Percentiles rank a stretch among this genome's conserved stretches.
Evolutionary conservation across 768 basidiomycete species (phyloP).

Genomic region (Sporobolomyces roseus): DNA sequence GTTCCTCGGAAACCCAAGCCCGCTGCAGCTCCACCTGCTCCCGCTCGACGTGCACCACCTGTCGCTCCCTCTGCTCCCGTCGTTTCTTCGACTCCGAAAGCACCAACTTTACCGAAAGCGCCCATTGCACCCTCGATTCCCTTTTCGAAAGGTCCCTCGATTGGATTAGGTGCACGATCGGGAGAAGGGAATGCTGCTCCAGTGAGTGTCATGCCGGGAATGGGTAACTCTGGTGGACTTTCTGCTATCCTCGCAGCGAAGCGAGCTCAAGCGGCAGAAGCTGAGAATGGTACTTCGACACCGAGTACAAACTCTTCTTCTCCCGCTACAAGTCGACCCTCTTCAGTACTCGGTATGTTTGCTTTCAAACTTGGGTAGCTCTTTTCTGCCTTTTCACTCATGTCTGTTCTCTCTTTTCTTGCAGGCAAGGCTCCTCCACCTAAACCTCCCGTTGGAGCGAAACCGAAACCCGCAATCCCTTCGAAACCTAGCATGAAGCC

Average conservation of each 20-base stretch:
- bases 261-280: slow-evolving; percentile 38
- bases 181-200: slow-evolving; percentile 70
- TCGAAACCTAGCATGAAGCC: too few species aligned
- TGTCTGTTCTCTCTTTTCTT: slow-evolving; percentile 48
- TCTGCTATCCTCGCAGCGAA: slow-evolving; percentile 41
- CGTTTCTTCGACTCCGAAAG: neutral
- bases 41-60: slow-evolving; percentile 19
- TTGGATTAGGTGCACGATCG: slow-evolving; percentile 49
- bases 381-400: slow-evolving; percentile 21
- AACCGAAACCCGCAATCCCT: slow-evolving; percentile 59
- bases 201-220: slow-evolving; percentile 74
- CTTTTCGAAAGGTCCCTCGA: neutral
- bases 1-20: slow-evolving; percentile 74
- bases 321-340: slow-evolving; percentile 44
- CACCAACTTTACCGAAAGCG: slow-evolving; percentile 49
- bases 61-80: slow-evolving; percentile 26
- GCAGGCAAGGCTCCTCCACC: slow-evolving; percentile 55
- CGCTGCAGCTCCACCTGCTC: slow-evolving; percentile 14
- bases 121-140: slow-evolving; percentile 44
- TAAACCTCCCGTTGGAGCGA: slow-evolving; percentile 58
- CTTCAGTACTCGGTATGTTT: slow-evolving; percentile 50
- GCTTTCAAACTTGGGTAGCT: slow-evolving; percentile 54
- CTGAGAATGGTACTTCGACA: slow-evolving; percentile 58
- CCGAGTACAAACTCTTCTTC: slow-evolving; percentile 65
- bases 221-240: slow-evolving; percentile 49